phyloP scores from a whole-genome alignment of 2,329 filamentous ascomycete species.

The Chrysoporthe cubensis region DNA sequence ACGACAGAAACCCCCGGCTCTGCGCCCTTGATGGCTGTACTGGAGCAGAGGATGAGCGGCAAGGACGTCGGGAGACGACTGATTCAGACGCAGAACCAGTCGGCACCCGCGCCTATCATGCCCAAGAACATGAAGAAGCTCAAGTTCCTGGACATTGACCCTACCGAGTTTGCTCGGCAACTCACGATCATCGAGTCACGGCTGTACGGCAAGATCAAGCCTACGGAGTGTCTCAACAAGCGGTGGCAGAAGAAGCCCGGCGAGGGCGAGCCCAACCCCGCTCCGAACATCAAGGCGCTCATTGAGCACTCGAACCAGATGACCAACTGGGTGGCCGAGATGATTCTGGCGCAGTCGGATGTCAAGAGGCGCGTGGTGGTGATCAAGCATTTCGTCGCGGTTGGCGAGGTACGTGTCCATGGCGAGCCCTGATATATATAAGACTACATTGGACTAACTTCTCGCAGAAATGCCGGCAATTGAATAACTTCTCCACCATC shows the following conservation, averaged over 20 bases:
- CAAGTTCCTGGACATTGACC: slow-evolving; percentile 96
- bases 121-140: slow-evolving; percentile 99
- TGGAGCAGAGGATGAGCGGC: slow-evolving; percentile 86
- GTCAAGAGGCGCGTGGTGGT: slow-evolving; percentile 96
- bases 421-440: background rate
- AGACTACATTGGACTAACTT: slow-evolving; percentile 28
- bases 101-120: slow-evolving; percentile 85
- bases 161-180: slow-evolving; percentile 95
- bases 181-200: slow-evolving; percentile 95
- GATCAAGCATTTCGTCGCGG: slow-evolving; percentile 96
- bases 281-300: slow-evolving; percentile 91
- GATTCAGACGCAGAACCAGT: slow-evolving; percentile 81
- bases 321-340: slow-evolving; percentile 99
- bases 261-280: slow-evolving; percentile 81
- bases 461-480: slow-evolving; percentile 83
- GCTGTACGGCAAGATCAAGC: slow-evolving; percentile 93
- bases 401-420: slow-evolving; percentile 80
- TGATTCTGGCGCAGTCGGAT: slow-evolving; percentile 94
- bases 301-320: slow-evolving; percentile 98
- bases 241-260: slow-evolving; percentile 96
- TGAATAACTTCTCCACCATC: slow-evolving; percentile 97
- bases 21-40: slow-evolving; percentile 77
- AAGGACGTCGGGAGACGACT: slow-evolving; percentile 88
- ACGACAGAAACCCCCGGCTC: slow-evolving; percentile 92
- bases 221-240: slow-evolving; percentile 95